phyloP scores from a whole-genome alignment of 805 yeast species.

The Monosporozyma servazzii region DNA sequence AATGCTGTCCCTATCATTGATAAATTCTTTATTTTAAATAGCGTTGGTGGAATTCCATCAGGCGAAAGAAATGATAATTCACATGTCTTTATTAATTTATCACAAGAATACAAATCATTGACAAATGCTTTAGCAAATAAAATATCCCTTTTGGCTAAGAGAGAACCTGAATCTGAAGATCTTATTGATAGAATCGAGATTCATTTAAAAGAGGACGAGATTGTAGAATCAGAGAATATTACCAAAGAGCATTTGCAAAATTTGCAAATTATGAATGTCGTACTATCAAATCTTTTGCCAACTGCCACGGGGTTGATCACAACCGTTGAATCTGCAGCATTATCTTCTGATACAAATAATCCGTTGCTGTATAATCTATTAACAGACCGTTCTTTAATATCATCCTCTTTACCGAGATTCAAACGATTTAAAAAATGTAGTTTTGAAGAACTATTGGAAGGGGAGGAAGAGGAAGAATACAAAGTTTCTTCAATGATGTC shows the following conservation, averaged over 20 bases:
- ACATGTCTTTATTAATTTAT: constrained; percentile 78
- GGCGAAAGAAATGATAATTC: constrained; percentile 69
- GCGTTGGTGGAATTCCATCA: constrained; percentile 86
- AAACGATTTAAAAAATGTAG: constrained; percentile 12
- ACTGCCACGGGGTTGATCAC: constrained; percentile 79
- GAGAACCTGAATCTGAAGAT: constrained; percentile 13
- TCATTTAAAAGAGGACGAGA: constrained; percentile 12
- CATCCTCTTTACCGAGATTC: constrained; percentile 78
- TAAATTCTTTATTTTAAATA: constrained; percentile 71
- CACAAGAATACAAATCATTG: constrained; percentile 51
- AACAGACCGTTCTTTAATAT: constrained; percentile 84
- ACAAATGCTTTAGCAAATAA: constrained; percentile 6
- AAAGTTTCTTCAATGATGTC: constrained; percentile 7
- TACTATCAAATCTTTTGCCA: constrained; percentile 42
- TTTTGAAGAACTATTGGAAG: neutral
- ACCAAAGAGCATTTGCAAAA: constrained; percentile 49
- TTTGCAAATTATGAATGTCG: constrained; percentile 50
- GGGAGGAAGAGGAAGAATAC: constrained; percentile 3
- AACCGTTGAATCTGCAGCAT: constrained; percentile 66
- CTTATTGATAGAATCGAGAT: constrained; percentile 15
- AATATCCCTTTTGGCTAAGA: constrained; percentile 4
- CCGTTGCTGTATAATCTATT: constrained; percentile 85
- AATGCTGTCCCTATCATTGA: constrained; percentile 47
- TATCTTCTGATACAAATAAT: constrained; percentile 39
- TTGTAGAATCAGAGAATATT: constrained; percentile 21